A percentile compares a stretch with the other conserved stretches of the same genome.
These are phyloP conservation scores for Globomyces pollinis-pini DNA, from an alignment of 192 early-diverging fungal genomes.

Conservation along the genomic window DNA sequence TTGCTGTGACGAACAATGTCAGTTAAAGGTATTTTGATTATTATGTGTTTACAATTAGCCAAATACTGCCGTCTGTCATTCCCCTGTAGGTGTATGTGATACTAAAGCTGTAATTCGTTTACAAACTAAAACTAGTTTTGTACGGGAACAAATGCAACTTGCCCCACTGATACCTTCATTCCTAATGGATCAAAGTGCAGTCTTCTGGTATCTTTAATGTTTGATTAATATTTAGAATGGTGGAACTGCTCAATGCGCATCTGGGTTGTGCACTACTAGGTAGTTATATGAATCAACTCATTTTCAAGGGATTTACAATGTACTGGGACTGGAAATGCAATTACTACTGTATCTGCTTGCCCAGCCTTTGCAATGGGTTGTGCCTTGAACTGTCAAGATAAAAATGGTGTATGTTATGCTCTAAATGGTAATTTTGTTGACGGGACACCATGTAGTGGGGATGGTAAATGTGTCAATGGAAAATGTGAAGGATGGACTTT, in stretches of 20 bases:
- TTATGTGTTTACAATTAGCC: too few relatives aligned
- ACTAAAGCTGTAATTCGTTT: slow-evolving; percentile 46
- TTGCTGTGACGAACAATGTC: too few relatives aligned
- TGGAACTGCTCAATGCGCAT: slow-evolving; percentile 26
- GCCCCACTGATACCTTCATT: slow-evolving; percentile 61
- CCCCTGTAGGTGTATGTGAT: slow-evolving; percentile 72
- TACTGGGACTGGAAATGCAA: slow-evolving; percentile 5
- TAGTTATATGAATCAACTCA: neutral
- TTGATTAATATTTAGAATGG: neutral
- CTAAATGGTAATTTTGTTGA: slow-evolving; percentile 32
- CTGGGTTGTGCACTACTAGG: slow-evolving; percentile 36
- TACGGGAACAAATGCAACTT: slow-evolving; percentile 59
- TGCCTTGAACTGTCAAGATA: slow-evolving; percentile 20
- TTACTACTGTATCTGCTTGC: slow-evolving; percentile 26
- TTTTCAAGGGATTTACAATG: slow-evolving; percentile 29
- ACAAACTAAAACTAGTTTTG: slow-evolving; percentile 39
- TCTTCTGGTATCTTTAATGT: too few relatives aligned
- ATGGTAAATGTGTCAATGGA: neutral
- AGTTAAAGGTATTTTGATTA: slow-evolving; percentile 7
- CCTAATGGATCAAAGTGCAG: slow-evolving; percentile 61
- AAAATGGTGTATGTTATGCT: slow-evolving; percentile 18
- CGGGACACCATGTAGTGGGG: slow-evolving; percentile 11
- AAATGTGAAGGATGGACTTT: neutral
- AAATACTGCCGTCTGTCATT: too few relatives aligned
- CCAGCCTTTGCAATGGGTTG: slow-evolving; percentile 22